phyloP scores from a whole-genome alignment of 495 filamentous ascomycete species.

The Talaromyces adpressus region DNA sequence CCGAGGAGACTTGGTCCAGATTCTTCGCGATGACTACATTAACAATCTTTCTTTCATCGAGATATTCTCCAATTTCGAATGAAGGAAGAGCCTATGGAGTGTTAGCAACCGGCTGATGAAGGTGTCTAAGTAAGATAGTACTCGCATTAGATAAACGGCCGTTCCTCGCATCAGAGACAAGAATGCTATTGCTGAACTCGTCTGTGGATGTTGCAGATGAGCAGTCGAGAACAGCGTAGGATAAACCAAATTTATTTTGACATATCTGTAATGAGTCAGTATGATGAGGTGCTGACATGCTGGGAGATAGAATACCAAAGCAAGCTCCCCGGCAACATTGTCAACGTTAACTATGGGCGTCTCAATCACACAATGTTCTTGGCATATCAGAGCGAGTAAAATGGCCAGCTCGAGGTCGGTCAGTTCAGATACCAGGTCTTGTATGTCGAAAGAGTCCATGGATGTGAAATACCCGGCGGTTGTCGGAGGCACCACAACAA shows the following conservation, averaged over 20 bases:
- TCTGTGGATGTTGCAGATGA: conserved; percentile 65
- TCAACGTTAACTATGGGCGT: conserved; percentile 55
- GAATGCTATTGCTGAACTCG: conserved; percentile 65
- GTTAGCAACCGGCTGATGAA: neutral
- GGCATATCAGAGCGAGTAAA: conserved; percentile 68
- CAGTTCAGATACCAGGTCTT: conserved; percentile 61
- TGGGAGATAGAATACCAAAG: conserved; percentile 45
- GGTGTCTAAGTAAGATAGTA: neutral
- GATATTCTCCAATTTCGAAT: neutral
- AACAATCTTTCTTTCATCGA: conserved; percentile 49
- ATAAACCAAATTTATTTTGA: conserved; percentile 63
- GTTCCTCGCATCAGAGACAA: conserved; percentile 21
- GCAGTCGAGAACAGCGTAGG: conserved; percentile 62
- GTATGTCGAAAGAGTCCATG: conserved; percentile 57
- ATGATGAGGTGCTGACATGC: conserved; percentile 30
- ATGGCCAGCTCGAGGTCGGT: conserved; percentile 86
- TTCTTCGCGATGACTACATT: conserved; percentile 79
- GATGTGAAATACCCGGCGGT: conserved; percentile 4
- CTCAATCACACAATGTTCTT: conserved; percentile 83
- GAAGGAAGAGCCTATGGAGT: neutral
- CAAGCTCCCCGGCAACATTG: conserved; percentile 62
- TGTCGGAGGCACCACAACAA: conserved; percentile 3
- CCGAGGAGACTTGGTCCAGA: conserved; percentile 58
- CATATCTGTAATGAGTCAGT: conserved; percentile 44
- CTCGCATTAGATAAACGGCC: neutral